Evolutionary conservation across 148 eudicot genomes (phyloP).

Genomic region (Nepenthes gracilis): DNA sequence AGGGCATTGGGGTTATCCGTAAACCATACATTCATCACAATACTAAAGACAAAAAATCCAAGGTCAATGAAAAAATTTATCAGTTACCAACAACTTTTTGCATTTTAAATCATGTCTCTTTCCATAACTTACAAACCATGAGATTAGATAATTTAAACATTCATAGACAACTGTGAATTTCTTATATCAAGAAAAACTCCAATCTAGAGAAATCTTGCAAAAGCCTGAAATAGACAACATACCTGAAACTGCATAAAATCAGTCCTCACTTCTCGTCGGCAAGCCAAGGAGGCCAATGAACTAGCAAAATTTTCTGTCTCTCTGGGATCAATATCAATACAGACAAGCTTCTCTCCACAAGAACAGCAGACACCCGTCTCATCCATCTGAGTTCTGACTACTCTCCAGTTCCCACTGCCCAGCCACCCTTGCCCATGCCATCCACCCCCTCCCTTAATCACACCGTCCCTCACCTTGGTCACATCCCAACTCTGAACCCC

Average conservation of each 20-base stretch:
- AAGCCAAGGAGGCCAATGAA: slow-evolving; percentile 58
- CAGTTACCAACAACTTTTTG: no score
- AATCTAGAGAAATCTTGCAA: no score
- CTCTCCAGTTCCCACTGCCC: slow-evolving; percentile 81
- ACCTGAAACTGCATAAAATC: slow-evolving; percentile 69
- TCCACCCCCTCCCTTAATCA: slow-evolving; percentile 83
- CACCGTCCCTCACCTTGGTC: slow-evolving; percentile 55
- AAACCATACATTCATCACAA: no score
- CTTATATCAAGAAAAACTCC: no score
- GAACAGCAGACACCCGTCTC: slow-evolving; percentile 52
- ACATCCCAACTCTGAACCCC: slow-evolving; percentile 67
- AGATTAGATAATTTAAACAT: no score
- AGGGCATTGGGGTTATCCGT: no score
- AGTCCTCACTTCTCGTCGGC: slow-evolving; percentile 39
- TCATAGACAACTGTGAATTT: no score
- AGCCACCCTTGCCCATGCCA: slow-evolving; percentile 99
- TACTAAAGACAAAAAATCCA: no score
- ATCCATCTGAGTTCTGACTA: slow-evolving; percentile 53
- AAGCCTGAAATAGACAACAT: neutral
- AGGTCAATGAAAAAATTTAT: no score
- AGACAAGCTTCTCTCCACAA: slow-evolving; percentile 79
- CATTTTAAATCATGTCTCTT: no score
- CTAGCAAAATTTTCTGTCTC: slow-evolving; percentile 69
- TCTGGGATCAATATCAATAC: slow-evolving; percentile 85
- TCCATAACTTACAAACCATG: no score